Evolutionary conservation across 805 yeast genomes (phyloP).

Genomic region (Teunomyces barrocoloradensis): DNA sequence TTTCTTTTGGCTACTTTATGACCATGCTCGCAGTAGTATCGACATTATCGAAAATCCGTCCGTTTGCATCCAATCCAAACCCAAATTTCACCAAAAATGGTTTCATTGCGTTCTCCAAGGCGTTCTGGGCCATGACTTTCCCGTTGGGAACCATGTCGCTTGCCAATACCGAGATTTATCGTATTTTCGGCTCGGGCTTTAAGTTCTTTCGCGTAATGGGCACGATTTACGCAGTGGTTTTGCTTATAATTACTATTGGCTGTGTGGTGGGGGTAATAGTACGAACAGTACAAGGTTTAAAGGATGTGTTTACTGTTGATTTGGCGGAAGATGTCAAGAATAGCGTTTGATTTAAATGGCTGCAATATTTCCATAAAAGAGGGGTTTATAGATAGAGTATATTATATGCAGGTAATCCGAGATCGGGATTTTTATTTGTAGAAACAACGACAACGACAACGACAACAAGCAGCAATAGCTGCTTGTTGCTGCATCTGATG

Average conservation of each 20-base stretch:
- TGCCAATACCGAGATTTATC: conserved; percentile 51
- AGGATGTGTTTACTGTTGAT: background rate
- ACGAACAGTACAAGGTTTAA: background rate
- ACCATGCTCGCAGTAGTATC: conserved; percentile 36
- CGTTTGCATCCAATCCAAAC: conserved; percentile 32
- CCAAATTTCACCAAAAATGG: conserved; percentile 15
- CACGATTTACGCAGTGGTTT: conserved; percentile 55
- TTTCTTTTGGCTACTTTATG: conserved; percentile 57
- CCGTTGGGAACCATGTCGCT: conserved; percentile 76
- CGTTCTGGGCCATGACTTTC: conserved; percentile 82
- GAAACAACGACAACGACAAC: no score
- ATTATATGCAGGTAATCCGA: no score
- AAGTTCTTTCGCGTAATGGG: conserved; percentile 61
- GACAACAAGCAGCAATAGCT: no score
- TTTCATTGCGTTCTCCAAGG: conserved; percentile 18
- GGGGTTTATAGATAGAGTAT: no score
- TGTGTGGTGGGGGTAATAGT: conserved; percentile 29
- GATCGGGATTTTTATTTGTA: no score
- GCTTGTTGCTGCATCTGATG: no score
- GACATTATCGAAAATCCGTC: conserved; percentile 41
- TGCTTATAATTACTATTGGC: conserved; percentile 42
- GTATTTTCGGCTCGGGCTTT: conserved; percentile 30
- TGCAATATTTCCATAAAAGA: no score
- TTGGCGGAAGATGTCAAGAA: background rate
- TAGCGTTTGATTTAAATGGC: no score